A percentile compares a stretch with the other conserved stretches of the same genome.
Conservation (phyloP, 2,329 filamentous ascomycete genomes). For the Pyricularia pennisetigena region DNA sequence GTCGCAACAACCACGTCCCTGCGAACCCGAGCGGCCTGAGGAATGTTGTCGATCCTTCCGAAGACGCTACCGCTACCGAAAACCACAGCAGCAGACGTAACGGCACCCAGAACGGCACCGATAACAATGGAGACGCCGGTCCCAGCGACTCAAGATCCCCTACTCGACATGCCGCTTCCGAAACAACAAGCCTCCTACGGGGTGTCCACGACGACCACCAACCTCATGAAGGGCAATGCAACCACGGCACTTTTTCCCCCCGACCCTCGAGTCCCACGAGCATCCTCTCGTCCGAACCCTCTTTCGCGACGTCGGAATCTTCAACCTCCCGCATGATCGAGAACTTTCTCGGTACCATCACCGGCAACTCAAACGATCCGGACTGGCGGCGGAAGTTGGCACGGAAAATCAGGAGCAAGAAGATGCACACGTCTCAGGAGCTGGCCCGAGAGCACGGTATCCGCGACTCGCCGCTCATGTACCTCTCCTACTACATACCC, state of each 20-base stretch:
- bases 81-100: slow-evolving; percentile 6
- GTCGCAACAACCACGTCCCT: slow-evolving; percentile 24
- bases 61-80: not conserved
- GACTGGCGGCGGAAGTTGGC: slow-evolving; percentile 39
- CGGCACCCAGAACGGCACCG: too few species aligned
- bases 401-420: slow-evolving; percentile 31
- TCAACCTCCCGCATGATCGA: slow-evolving; percentile 27
- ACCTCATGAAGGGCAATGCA: slow-evolving; percentile 42
- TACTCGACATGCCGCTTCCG: slow-evolving; percentile 20
- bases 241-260: slow-evolving; percentile 71
- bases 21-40: slow-evolving; percentile 34
- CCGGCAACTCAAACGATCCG: slow-evolving; percentile 24
- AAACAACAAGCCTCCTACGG: slow-evolving; percentile 41
- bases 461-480: slow-evolving; percentile 68
- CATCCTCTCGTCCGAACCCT: slow-evolving; percentile 18
- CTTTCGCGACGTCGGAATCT: slow-evolving; percentile 21
- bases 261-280: slow-evolving; percentile 41
- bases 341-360: slow-evolving; percentile 25
- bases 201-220: slow-evolving; percentile 22
- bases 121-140: not conserved
- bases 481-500: slow-evolving; percentile 87
- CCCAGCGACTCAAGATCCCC: slow-evolving; percentile 15
- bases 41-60: slow-evolving; percentile 16
- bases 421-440: slow-evolving; percentile 62
- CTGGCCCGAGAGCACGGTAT: slow-evolving; percentile 66